Conservation (phyloP, 805 yeast genomes). For the Candida sonorensis region DNA sequence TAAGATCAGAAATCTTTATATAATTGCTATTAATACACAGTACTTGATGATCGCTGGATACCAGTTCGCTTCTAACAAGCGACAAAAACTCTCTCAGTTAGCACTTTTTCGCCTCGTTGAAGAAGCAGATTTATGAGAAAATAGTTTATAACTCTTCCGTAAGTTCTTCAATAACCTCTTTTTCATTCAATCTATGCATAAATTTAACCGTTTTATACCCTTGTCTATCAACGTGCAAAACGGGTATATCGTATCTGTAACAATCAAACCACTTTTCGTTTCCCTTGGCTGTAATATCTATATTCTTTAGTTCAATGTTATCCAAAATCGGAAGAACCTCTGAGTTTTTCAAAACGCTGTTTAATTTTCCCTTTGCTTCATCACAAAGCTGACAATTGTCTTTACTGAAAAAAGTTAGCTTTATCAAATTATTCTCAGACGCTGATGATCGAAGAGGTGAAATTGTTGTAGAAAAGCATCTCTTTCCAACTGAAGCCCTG, state of each 20-base stretch:
- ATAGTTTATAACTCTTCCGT: conserved; percentile 25
- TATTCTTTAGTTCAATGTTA: conserved; percentile 30
- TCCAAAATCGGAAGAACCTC: conserved; percentile 13
- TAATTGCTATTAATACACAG: too few relatives aligned
- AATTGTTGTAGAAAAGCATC: not conserved
- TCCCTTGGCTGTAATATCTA: conserved; percentile 55
- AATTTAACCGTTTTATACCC: conserved; percentile 43
- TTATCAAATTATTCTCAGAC: conserved; percentile 6
- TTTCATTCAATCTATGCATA: conserved; percentile 60
- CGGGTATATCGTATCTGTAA: conserved; percentile 75
- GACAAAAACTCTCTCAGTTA: too few relatives aligned
- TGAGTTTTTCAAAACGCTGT: conserved; percentile 31
- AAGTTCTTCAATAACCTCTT: conserved; percentile 48
- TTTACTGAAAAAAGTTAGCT: conserved; percentile 59
- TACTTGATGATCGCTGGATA: too few relatives aligned
- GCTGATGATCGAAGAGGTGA: too few relatives aligned
- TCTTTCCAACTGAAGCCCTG: not conserved
- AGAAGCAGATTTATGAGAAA: too few relatives aligned
- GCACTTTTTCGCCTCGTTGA: too few relatives aligned
- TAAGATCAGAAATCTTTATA: too few relatives aligned
- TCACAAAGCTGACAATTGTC: conserved; percentile 64
- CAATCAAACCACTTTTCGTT: conserved; percentile 63
- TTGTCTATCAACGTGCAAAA: conserved; percentile 56
- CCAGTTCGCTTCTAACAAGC: too few relatives aligned
- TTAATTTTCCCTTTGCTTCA: conserved; percentile 50